Conservation (phyloP, 2,329 filamentous ascomycete genomes). For the Penicillium sp. region DNA sequence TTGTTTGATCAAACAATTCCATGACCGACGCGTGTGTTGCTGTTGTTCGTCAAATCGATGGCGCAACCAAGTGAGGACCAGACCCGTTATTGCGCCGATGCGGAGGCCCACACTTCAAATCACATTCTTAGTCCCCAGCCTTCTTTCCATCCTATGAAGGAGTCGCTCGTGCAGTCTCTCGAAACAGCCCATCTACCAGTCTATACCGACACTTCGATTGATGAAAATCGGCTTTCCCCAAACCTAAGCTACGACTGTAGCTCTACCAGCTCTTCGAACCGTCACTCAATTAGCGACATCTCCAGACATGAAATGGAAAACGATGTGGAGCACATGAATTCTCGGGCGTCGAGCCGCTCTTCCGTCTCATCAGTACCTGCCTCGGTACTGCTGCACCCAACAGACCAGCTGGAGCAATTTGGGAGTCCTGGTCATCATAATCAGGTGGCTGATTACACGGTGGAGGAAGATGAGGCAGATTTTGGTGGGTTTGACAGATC, state of each 20-base stretch:
- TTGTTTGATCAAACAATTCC: background rate
- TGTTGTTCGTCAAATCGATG: conserved; percentile 4
- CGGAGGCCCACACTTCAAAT: conserved; percentile 9
- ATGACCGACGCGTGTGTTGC: conserved; percentile 1
- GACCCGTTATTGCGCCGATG: background rate
- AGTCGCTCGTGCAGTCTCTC: conserved; percentile 15
- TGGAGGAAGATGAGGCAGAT: conserved; percentile 16
- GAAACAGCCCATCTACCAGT: conserved; percentile 14
- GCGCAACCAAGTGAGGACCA: conserved; percentile 13
- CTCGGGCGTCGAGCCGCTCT: conserved; percentile 34
- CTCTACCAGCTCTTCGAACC: conserved; percentile 30
- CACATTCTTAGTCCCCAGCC: conserved; percentile 21
- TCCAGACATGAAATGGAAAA: conserved; percentile 24
- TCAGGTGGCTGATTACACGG: conserved; percentile 18
- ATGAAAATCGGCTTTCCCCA: conserved; percentile 14
- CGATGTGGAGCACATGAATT: conserved; percentile 21
- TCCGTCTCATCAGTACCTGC: conserved; percentile 39
- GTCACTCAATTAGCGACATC: conserved; percentile 24
- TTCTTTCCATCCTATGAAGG: conserved; percentile 14
- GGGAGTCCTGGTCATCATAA: conserved; percentile 15
- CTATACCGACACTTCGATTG: conserved; percentile 10
- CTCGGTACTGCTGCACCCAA: conserved; percentile 32
- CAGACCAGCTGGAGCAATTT: conserved; percentile 21
- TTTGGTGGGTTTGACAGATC: conserved; percentile 21
- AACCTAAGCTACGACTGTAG: conserved; percentile 27